Percentiles rank a stretch among this genome's conserved stretches.
phyloP scores from a whole-genome alignment of 2,329 filamentous ascomycete species.

The Xylaria sp. region DNA sequence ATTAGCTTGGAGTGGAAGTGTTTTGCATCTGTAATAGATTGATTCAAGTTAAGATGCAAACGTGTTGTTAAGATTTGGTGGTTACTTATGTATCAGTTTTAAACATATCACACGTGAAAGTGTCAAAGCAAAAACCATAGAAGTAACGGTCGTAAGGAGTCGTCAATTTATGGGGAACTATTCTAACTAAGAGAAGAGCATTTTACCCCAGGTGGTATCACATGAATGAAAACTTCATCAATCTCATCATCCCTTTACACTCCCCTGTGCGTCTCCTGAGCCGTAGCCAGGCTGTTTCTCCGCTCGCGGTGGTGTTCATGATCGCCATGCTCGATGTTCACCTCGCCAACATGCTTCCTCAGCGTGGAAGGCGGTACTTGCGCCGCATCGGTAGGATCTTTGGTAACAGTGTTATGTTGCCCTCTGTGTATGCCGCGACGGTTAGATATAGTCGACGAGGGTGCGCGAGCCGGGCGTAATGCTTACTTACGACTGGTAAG shows the following conservation, averaged over 20 bases:
- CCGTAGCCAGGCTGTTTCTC: conserved; percentile 49
- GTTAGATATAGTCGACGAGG: conserved; percentile 10
- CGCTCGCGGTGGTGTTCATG: conserved; percentile 46
- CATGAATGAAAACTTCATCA: no score
- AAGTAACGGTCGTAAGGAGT: not conserved
- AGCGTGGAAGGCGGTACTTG: conserved; percentile 61
- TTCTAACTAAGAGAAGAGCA: not conserved
- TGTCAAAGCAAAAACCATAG: no score
- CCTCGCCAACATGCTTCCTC: conserved; percentile 49
- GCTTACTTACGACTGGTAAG: conserved; percentile 47
- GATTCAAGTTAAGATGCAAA: no score
- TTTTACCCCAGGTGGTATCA: not conserved
- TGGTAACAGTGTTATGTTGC: conserved; percentile 15
- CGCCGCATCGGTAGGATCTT: conserved; percentile 58
- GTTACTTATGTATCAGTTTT: no score
- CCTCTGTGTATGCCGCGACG: conserved; percentile 3
- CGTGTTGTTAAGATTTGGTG: no score
- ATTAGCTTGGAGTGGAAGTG: no score
- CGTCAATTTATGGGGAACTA: conserved; percentile 1
- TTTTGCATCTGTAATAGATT: no score
- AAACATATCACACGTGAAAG: no score
- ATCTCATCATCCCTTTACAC: conserved; percentile 38
- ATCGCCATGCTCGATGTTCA: conserved; percentile 50
- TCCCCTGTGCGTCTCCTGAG: conserved; percentile 53
- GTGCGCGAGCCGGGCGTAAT: not conserved